phyloP scores from a whole-genome alignment of 805 yeast genomes.

The Saccharomycopsis capsularis region DNA sequence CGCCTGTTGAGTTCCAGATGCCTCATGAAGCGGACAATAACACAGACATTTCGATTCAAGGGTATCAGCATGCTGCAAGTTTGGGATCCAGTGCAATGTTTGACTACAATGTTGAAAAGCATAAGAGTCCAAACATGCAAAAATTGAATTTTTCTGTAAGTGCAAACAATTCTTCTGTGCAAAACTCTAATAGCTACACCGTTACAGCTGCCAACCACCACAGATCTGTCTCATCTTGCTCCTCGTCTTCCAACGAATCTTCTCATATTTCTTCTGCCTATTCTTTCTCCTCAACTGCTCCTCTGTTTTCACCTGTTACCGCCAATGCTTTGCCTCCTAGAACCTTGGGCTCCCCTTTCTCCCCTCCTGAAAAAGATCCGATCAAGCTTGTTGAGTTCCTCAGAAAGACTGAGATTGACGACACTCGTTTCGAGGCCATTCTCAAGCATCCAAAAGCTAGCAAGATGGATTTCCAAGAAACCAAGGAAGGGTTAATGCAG shows the following conservation, averaged over 20 bases:
- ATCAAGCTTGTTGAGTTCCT: background rate
- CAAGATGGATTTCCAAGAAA: background rate
- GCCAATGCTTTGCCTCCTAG: background rate
- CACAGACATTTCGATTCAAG: too few species aligned
- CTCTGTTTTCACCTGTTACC: background rate
- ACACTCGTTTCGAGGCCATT: slow-evolving; percentile 1
- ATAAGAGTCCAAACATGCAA: background rate
- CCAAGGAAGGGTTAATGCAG: background rate
- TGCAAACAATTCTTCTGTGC: too few species aligned
- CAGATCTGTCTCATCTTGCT: too few species aligned
- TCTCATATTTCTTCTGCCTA: background rate
- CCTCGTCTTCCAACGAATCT: background rate
- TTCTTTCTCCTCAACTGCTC: background rate
- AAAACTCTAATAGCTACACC: too few species aligned
- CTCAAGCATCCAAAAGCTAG: background rate
- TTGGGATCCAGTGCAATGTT: too few species aligned
- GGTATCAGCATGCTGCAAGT: too few species aligned
- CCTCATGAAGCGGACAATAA: too few species aligned
- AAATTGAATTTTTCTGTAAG: background rate
- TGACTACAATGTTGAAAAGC: too few species aligned
- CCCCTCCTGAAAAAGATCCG: background rate
- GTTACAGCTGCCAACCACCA: too few species aligned
- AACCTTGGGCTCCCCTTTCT: too few species aligned
- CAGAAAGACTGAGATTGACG: slow-evolving; percentile 1
- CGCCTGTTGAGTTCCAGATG: too few species aligned